Base-by-base conservation (phyloP, 2,329 filamentous ascomycete genomes). In the Orbilia ellipsospora region DNA sequence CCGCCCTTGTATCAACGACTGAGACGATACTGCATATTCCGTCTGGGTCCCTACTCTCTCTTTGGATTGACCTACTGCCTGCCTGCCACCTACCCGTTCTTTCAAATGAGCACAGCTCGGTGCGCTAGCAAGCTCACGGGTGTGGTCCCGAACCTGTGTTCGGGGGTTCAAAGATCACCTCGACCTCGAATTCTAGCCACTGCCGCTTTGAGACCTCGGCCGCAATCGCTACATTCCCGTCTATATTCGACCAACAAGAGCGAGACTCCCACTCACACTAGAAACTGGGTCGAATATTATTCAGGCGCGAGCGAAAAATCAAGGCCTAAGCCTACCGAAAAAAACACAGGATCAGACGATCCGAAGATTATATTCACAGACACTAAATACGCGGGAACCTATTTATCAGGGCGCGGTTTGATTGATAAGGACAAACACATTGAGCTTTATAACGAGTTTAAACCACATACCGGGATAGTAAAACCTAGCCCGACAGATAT, bases 401-500 rank as follows among this genome's bases (percentile, higher is more conserved):
- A 50, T 28, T 5, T 36, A 20, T 20, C 55, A 10, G 69, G 48
- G 31, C 42, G 62, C 0, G 44, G 45, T 7, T 13, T 56, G 1
- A 23, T 67, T 2, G n/a, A 31, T 1, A 23, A 26, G 1, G 61
- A 66, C 2, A 18, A 55, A 7, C 31, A 62, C 23, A 40, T 23
- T 20, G 48, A 44, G 28, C 62, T 73, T 28, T 73, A 73, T 23
- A 4, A 18, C 0, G 50, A 42, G 28, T 73, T 73, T 42, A 62
- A 67, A 31, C 55, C 69, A 1, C 15, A 62, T 26, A 62, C 48
- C 7, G 56, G 36, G 12, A 51, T 73, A 36, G 28, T 73, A 48
- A 40, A 48, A 8, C 69, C 69, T 0, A 61, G 69, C 10, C 61
- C 69, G 12, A 73, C 69, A 6, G 69, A 73, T 51, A 40, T 66